Conservation (phyloP, 2,329 filamentous ascomycete genomes). For the Raffaelea arxii region DNA sequence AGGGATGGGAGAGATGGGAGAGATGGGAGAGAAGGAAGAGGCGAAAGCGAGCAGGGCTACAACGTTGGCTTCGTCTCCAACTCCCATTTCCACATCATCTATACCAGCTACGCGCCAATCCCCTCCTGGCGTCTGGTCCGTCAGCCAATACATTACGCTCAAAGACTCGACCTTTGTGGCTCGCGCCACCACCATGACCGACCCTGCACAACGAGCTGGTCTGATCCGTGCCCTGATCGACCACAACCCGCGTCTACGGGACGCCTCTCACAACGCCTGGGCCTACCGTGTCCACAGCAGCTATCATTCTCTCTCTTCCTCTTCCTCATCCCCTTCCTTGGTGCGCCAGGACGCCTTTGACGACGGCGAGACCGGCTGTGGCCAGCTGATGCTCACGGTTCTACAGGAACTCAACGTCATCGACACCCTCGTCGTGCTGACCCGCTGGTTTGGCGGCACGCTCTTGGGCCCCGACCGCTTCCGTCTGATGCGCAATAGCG, state of each 20-base stretch:
- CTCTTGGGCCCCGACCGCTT: constrained; percentile 53
- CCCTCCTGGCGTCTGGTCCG: constrained; percentile 31
- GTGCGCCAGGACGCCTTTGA: constrained; percentile 43
- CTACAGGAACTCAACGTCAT: constrained; percentile 40
- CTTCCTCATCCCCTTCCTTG: too few species aligned
- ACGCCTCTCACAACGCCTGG: constrained; percentile 51
- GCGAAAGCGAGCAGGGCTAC: not conserved
- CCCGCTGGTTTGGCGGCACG: constrained; percentile 52
- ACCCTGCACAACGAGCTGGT: constrained; percentile 28
- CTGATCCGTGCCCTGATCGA: constrained; percentile 38
- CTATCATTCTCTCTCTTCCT: too few species aligned
- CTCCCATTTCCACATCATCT: too few species aligned
- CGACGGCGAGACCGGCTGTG: constrained; percentile 52
- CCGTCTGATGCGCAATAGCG: constrained; percentile 50
- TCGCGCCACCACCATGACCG: constrained; percentile 33
- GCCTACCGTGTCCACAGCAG: constrained; percentile 30
- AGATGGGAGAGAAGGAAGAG: constrained; percentile 6
- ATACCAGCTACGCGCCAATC: constrained; percentile 10
- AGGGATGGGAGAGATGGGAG: not conserved
- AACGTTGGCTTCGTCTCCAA: constrained; percentile 10
- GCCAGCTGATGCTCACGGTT: constrained; percentile 44
- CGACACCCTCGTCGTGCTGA: constrained; percentile 48
- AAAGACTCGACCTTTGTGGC: constrained; percentile 50
- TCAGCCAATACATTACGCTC: constrained; percentile 39
- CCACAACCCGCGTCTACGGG: constrained; percentile 37